Base-by-base conservation (phyloP, 2,329 filamentous ascomycete species). In the Colletotrichum sp. region DNA sequence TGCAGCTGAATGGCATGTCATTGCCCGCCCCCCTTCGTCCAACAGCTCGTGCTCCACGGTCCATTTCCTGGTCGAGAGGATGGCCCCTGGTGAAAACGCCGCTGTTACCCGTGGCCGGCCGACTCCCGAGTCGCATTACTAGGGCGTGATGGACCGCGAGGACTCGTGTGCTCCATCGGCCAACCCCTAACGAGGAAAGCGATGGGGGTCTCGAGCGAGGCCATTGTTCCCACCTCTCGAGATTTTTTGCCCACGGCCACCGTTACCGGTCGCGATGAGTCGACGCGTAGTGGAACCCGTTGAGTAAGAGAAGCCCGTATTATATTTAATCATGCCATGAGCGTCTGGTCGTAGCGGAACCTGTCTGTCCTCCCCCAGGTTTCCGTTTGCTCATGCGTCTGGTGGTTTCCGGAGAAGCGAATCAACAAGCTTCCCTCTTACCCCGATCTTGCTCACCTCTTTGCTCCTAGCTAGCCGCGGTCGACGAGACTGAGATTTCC, bases 231-330 rank as follows among this genome's bases (percentile, higher is more conserved):
- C 72, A 74, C 72, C 28, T 59, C 52, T 72, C 57, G 68, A 72
- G 72, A 67, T 75, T 75, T 75, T 75, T 68, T 34, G 16, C 39
- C 62, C 52, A 60, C 62, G 68, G 39, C 62, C 72, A 72, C 72
- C 68, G 68, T 72, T 67, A 66, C 72, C 63, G 52, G 68, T 72
- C 52, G 72, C 69, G 72, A 75, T 75, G 69, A 75, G 69, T 75
- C 72, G 69, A 72, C 72, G 69, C 69, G 30, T 39, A 68, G 72
- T 75, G 72, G 72, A 72, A 75, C 73, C 69, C 8, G 72, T 72
- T 55, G 69, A 32, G 68, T 72, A 75, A 75, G 59, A 75, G 44
- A 71, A 64, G 62, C 62, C 63, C 55, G 52, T 63, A 59, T 72
- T 68, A 52, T 75, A 72, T 72, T 75, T 75, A 75, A 75, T 68